Evolutionary conservation across 106 monocot species (phyloP).

Genomic region (Hemerocallis citrina): DNA sequence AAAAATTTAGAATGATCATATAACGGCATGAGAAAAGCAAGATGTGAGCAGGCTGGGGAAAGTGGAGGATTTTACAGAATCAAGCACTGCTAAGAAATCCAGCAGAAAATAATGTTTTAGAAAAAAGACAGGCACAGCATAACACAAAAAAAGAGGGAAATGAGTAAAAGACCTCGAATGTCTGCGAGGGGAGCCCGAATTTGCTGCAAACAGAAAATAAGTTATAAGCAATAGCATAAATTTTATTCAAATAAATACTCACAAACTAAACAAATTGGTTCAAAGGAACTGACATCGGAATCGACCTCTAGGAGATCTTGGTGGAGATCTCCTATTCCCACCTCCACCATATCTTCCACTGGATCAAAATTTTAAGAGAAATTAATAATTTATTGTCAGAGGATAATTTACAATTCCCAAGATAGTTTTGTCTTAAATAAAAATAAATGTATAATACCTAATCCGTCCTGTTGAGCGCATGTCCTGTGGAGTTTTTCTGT

Average conservation of each 20-base stretch:
- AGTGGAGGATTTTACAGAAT: too few relatives aligned
- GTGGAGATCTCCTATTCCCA: slow-evolving; percentile 39
- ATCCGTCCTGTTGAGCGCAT: slow-evolving; percentile 42
- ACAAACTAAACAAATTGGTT: neutral
- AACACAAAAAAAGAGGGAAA: too few relatives aligned
- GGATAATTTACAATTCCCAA: neutral
- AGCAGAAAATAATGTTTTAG: too few relatives aligned
- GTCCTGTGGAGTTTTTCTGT: slow-evolving; percentile 80
- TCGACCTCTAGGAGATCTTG: slow-evolving; percentile 26
- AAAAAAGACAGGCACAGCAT: too few relatives aligned
- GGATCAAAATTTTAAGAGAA: neutral
- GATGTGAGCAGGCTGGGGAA: too few relatives aligned
- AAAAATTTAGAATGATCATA: too few relatives aligned
- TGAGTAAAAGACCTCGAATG: too few relatives aligned
- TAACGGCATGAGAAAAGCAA: too few relatives aligned
- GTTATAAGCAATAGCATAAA: neutral
- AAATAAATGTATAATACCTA: slow-evolving; percentile 30
- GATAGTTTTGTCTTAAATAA: neutral
- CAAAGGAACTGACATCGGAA: slow-evolving; percentile 32
- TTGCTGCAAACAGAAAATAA: slow-evolving; percentile 28
- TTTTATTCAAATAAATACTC: neutral
- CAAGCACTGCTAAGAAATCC: too few relatives aligned
- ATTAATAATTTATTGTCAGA: neutral
- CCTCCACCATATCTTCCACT: slow-evolving; percentile 45
- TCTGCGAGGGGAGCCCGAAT: slow-evolving; percentile 46